Base-by-base conservation (phyloP, 495 filamentous ascomycete species). In the Tetracladium setigerum region DNA sequence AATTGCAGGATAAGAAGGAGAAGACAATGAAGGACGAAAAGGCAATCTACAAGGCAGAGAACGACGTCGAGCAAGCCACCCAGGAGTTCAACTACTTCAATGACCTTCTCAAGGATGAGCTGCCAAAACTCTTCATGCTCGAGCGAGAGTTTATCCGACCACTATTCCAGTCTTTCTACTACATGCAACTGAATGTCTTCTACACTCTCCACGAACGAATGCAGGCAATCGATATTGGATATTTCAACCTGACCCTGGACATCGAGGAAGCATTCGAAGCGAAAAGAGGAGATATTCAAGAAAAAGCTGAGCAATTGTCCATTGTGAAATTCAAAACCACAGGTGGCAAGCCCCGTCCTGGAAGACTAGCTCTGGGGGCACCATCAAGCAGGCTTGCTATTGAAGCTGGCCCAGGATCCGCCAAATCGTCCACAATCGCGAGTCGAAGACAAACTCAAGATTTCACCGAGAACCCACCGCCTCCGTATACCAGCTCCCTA, bases 161-260 rank as follows among this genome's bases (percentile, higher is more conserved):
- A 12, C 76, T 99, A 7, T 99, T 99, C 75, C 94, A 96, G 58
- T 95, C 89, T 30, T 99, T 97, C 72, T 99, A 99, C 68, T 99
- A 99, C 72, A 97, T 99, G 94, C 92, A 99, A 64, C 78, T 99
- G 46, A 99, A 99, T 64, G 89, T 99, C 51, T 99, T 97, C 67
- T 99, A 99, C 66, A 97, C 94, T 1, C 73, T 99, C 30, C 92
- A 99, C 65, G 92, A 99, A 66, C 85, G 79, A 65, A 97, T 97
- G 94, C 92, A 96, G 65, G 81, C 73, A 46, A 87, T 94, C 59
- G 87, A 96, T 62, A 97, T 99, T 57, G 87, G 85, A 48, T 99
- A 99, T 68, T 99, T 99, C 63, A 84, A 99, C 61, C 77, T 99
- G 30, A 83, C 84, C 9, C 72, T 84, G 24, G 90, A 92, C 62